Conservation (phyloP, 2,329 filamentous ascomycete species). For the Aschersonia sp. region DNA sequence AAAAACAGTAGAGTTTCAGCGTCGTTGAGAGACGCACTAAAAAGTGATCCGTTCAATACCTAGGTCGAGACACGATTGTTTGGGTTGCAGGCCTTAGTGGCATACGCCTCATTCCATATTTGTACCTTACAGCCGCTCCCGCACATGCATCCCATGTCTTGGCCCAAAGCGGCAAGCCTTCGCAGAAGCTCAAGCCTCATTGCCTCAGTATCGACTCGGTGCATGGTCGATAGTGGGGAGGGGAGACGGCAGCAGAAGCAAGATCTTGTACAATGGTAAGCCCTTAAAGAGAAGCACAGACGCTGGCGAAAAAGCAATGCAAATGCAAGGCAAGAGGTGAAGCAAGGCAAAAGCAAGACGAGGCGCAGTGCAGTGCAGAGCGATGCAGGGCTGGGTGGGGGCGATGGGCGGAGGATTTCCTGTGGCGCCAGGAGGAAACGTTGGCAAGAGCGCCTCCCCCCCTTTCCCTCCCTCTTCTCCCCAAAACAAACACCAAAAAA, state of each 20-base stretch:
- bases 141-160: not conserved
- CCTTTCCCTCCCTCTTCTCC: too few relatives aligned
- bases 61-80: too few relatives aligned
- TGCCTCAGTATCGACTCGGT: too few relatives aligned
- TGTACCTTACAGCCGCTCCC: not conserved
- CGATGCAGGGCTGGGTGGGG: not conserved
- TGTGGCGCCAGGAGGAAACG: not conserved
- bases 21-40: too few relatives aligned
- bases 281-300: slow-evolving; percentile 1
- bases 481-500: not conserved
- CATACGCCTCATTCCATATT: too few relatives aligned
- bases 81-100: too few relatives aligned
- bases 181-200: too few relatives aligned
- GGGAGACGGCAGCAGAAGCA: not conserved
- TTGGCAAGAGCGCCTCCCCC: not conserved
- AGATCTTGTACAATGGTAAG: not conserved
- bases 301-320: slow-evolving; percentile 2
- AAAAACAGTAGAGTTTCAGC: too few relatives aligned
- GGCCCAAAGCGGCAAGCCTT: not conserved
- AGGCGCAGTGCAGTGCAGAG: slow-evolving; percentile 3
- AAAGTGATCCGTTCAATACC: too few relatives aligned
- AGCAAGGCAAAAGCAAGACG: slow-evolving; percentile 4
- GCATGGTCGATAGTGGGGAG: too few relatives aligned
- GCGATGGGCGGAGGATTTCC: not conserved
- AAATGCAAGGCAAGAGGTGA: slow-evolving; percentile 1